Evolutionary conservation across 2,329 filamentous ascomycete species (phyloP).

Genomic region (Nemania sp.): DNA sequence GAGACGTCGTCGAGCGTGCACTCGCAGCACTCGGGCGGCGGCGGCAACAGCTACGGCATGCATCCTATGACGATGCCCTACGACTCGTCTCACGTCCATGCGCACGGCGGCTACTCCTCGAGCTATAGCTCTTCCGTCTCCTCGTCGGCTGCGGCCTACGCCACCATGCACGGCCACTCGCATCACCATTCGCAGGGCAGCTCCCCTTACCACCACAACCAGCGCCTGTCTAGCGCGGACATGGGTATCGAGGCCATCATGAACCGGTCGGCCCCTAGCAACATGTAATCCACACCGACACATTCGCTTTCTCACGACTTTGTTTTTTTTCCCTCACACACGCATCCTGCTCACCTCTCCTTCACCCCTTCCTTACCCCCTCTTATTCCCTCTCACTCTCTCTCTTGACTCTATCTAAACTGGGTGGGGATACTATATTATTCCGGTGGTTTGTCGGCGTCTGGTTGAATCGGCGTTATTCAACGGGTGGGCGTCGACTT

Average conservation of each 20-base stretch:
- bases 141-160: constrained; percentile 40
- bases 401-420: constrained; percentile 10
- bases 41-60: constrained; percentile 34
- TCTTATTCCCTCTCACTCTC: not conserved
- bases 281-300: no score
- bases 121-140: constrained; percentile 60
- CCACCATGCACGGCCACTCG: constrained; percentile 35
- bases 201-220: constrained; percentile 51
- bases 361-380: not conserved
- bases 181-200: constrained; percentile 43
- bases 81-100: constrained; percentile 5
- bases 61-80: constrained; percentile 23
- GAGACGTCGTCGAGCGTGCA: constrained; percentile 52
- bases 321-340: no score
- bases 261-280: no score
- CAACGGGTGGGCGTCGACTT: not conserved
- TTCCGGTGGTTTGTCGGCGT: constrained; percentile 8
- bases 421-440: constrained; percentile 10
- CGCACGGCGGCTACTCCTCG: constrained; percentile 33
- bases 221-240: constrained; percentile 58
- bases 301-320: no score
- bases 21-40: constrained; percentile 34
- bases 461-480: constrained; percentile 10
- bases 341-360: no score
- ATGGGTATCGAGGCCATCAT: constrained; percentile 65